Base-by-base conservation (phyloP, 306 rosid species). In the Prunus fruticosa region DNA sequence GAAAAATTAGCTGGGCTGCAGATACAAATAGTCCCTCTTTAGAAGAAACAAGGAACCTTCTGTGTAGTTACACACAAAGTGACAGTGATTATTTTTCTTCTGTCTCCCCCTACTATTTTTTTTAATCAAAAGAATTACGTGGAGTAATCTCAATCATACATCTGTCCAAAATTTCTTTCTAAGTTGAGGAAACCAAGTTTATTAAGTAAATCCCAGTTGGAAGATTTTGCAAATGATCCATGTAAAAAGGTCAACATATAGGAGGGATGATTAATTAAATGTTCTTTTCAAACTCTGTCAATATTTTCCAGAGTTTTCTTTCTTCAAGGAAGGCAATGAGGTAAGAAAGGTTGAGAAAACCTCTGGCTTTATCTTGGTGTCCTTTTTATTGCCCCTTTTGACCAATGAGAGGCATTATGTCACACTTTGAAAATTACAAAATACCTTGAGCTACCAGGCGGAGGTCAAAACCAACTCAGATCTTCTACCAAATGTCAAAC, bases 381-480 rank as follows among this genome's bases (percentile, higher is more conserved):
- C 81, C 64, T 12, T 74, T 78, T 54, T 70, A 34, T 11, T 75
- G 65, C 67, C 22, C 49, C 61, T 23, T 58, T 87, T 82, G 87
- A 93, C 88, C 66, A 58, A 63, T 50, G 41, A 7, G 4, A 9
- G 14, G 23, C n/a, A 11, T 19, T 85, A 88, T 85, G 85, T 90
- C 91, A n/a, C 72, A 43, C 62, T 77, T 80, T 74, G 62, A 45
- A 79, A 54, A 58, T 43, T 67, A 38, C 51, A 67, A 69, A 72
- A 78, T 62, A 63, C 88, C 90, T 84, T 41, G 86, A 86, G 67
- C 74, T 56, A 72, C 71, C 74, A 73, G 30, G 72, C 49, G 62
- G 45, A 68, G 77, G 88, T 89, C 93, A 82, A 69, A 86, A 79
- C 84, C 88, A 81, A 91, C 84, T 67, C 43, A 72, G 76, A 72